These are phyloP conservation scores for Wallacemonas collosoma DNA, from an alignment of 208 protist genomes.

Conservation along the genomic window DNA sequence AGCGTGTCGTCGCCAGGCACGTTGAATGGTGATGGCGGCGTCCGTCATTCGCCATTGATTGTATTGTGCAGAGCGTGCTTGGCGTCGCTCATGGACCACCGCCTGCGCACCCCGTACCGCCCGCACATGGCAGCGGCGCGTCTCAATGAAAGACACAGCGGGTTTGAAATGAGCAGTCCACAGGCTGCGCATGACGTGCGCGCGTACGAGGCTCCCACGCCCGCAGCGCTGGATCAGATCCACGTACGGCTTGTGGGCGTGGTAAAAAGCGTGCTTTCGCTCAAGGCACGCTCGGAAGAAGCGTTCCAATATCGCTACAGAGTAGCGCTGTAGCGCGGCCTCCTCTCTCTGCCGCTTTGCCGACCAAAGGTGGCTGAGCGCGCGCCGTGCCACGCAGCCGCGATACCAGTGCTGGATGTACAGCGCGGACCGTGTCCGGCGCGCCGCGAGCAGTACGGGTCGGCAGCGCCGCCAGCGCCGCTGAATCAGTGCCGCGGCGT, in stretches of 20 bases:
- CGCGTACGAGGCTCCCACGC: constrained; percentile 19
- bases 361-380: constrained; percentile 19
- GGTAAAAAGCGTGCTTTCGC: constrained; percentile 18
- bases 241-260: constrained; percentile 16
- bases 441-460: background rate
- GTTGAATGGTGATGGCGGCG: constrained; percentile 57
- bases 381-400: constrained; percentile 14
- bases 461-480: constrained; percentile 23
- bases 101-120: constrained; percentile 16
- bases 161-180: background rate
- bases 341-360: constrained; percentile 2
- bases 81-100: background rate
- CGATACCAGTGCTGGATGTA: constrained; percentile 38
- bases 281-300: constrained; percentile 25
- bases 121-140: constrained; percentile 11
- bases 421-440: constrained; percentile 10
- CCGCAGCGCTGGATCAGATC: constrained; percentile 27
- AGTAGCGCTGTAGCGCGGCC: constrained; percentile 9
- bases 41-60: constrained; percentile 24
- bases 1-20: constrained; percentile 33
- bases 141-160: constrained; percentile 15
- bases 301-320: constrained; percentile 20
- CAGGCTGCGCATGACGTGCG: background rate
- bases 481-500: constrained; percentile 26
- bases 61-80: constrained; percentile 9